Evolutionary conservation across 2,329 filamentous ascomycete genomes (phyloP).

Genomic region (Dactylellina leptospora): DNA sequence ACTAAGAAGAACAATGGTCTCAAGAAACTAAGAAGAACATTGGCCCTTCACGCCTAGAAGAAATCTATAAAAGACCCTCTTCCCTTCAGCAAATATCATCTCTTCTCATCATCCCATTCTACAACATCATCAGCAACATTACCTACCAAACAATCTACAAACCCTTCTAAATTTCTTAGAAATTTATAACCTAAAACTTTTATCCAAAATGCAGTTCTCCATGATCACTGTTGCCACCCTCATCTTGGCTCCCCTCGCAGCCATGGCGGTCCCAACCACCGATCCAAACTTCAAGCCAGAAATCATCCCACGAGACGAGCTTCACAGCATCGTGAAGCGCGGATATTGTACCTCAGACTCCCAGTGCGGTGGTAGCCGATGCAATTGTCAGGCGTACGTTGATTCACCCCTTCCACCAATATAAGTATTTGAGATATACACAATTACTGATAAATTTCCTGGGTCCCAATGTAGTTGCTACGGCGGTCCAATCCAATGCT

Average conservation of each 20-base stretch:
- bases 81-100: too few species aligned
- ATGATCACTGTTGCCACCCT: constrained; percentile 34
- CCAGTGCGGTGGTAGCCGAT: constrained; percentile 16
- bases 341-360: constrained; percentile 13
- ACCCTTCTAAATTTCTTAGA: neutral
- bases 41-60: too few species aligned
- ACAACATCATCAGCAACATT: neutral
- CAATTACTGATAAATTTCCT: neutral
- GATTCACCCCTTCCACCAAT: neutral
- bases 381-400: constrained; percentile 30
- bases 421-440: neutral
- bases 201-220: constrained; percentile 38
- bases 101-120: neutral
- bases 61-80: too few species aligned
- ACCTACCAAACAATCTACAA: neutral
- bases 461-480: constrained; percentile 18
- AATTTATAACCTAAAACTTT: constrained; percentile 4
- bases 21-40: too few species aligned
- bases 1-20: too few species aligned
- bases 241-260: constrained; percentile 36
- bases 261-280: constrained; percentile 30
- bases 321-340: constrained; percentile 33
- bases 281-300: constrained; percentile 6
- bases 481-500: constrained; percentile 29
- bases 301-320: constrained; percentile 14